phyloP scores from a whole-genome alignment of 176 grass and related monocot species.

The Thinopyrum elongatum region DNA sequence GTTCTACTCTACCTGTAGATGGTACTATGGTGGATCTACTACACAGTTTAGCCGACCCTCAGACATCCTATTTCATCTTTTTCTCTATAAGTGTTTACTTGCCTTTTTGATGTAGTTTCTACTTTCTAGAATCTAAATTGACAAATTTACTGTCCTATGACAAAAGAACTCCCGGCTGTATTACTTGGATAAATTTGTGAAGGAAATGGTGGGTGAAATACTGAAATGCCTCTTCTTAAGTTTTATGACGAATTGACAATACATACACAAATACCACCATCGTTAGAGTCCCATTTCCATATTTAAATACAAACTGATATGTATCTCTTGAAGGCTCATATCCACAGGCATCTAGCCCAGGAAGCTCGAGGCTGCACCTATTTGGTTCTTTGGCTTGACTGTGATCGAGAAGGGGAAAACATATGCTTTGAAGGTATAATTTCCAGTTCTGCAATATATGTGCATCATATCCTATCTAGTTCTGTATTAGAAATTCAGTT shows the following conservation, averaged over 20 bases:
- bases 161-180: neutral
- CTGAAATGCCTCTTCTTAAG: neutral
- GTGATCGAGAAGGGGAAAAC: conserved; percentile 98
- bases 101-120: neutral
- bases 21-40: neutral
- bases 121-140: conserved; percentile 8
- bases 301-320: conserved; percentile 28
- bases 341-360: conserved; percentile 84
- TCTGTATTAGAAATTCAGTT: neutral
- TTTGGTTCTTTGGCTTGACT: conserved; percentile 95
- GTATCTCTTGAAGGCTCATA: conserved; percentile 70
- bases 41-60: neutral
- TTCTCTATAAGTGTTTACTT: neutral
- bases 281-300: neutral
- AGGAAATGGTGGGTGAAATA: conserved; percentile 6
- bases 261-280: neutral
- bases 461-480: neutral
- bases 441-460: neutral
- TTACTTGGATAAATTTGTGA: neutral
- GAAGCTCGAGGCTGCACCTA: conserved; percentile 84
- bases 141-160: neutral
- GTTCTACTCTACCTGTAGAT: conserved; percentile 9
- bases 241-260: neutral
- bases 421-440: conserved; percentile 95
- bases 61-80: neutral